Evolutionary conservation across 192 early-diverging fungal genomes (phyloP), one percentile per base, ranked within the genome.

Genomic region (Diversispora epigaea): DNA sequence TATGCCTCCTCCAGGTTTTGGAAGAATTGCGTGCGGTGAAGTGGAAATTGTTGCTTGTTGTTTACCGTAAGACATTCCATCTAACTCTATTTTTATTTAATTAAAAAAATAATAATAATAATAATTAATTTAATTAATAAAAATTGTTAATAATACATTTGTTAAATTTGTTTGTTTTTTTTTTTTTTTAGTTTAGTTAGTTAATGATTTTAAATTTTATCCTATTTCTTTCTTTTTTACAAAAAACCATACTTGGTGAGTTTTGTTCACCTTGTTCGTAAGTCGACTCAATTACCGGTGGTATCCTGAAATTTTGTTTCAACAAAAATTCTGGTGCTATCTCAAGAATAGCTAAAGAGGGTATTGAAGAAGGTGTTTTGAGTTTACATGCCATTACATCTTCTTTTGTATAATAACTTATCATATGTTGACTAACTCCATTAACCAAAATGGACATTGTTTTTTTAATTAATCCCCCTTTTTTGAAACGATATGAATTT

Each of bases 381-480:
- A 88, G 77, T 65, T 75, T 76, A 19, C 83, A 78, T 7, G 81
- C 77, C 6, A 88, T 17, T 62, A 88, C 83, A 66, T 88, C 87
- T 62, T 84, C 83, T 63, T 85, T 85, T 44, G 78, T 80, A 66
- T 88, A 88, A 66, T 88, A 88, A 14, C 83, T 84, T 55, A 88
- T 88, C 47, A 88, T 55, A 75, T 88, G 85, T 46, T 88, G 87
- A n/a, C 81, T 77, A 43, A 85, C 83, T n/a, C 87, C 87, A 64
- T 88, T 85, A 45, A 92, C 87, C 6, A 86, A 76, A 63, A 93
- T 85, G 8, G 92, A 92, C 81, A 93, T 91, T 21, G 91, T 92
- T 77, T 92, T 91, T 67, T 93, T 93, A 21, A 93, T 83, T 43
- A 93, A 79, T 2, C 92, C 92, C 71, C 85, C 83, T 46, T 79